phyloP scores from a whole-genome alignment of 768 basidiomycete species.

The Amylocystis lapponica region DNA sequence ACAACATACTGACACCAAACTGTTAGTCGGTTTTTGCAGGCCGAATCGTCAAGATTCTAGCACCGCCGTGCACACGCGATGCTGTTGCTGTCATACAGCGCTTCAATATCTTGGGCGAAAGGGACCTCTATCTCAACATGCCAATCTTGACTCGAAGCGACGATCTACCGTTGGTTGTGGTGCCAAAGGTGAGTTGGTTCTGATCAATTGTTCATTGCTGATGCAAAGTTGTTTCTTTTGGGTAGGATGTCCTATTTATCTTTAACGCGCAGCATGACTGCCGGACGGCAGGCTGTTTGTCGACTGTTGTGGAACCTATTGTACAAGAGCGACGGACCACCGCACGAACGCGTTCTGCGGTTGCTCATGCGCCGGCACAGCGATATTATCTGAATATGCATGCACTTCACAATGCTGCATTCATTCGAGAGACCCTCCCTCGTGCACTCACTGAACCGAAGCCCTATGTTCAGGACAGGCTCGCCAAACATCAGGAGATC shows the following conservation, averaged over 20 bases:
- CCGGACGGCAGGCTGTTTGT: background rate
- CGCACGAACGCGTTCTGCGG: background rate
- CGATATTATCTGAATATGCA: slow-evolving; percentile 26
- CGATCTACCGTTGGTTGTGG: too few relatives aligned
- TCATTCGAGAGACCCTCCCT: slow-evolving; percentile 17
- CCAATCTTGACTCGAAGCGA: too few relatives aligned
- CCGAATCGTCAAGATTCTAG: too few relatives aligned
- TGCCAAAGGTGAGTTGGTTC: too few relatives aligned
- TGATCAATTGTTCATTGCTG: too few relatives aligned
- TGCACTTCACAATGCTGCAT: slow-evolving; percentile 26
- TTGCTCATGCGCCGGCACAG: slow-evolving; percentile 20
- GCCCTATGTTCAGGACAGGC: slow-evolving; percentile 11
- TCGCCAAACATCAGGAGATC: too few relatives aligned
- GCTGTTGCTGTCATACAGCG: too few relatives aligned
- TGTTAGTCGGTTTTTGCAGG: too few relatives aligned
- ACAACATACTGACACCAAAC: too few relatives aligned
- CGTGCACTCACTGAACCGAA: slow-evolving; percentile 13
- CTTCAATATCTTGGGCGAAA: too few relatives aligned
- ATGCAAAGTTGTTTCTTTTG: background rate
- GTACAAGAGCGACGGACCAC: background rate
- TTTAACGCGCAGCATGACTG: slow-evolving; percentile 8
- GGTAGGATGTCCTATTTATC: background rate
- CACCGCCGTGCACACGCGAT: too few relatives aligned
- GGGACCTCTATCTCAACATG: too few relatives aligned
- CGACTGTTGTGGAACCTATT: background rate